These are phyloP conservation scores for Gossypium davidsonii DNA, from an alignment of 441 rosid species.

Conservation along the genomic window DNA sequence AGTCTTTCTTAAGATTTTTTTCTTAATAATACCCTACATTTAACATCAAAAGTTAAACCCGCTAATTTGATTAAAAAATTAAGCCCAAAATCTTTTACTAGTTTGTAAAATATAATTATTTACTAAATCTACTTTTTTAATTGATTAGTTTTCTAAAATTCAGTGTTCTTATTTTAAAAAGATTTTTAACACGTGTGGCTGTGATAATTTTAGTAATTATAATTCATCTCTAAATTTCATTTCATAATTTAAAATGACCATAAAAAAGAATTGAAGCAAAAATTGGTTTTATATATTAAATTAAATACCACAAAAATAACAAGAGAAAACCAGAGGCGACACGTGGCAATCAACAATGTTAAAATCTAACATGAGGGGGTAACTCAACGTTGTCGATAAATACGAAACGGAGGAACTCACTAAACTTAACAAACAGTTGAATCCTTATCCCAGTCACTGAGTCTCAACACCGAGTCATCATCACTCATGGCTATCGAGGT, in stretches of 20 bases:
- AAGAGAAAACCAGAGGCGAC: constrained; percentile 17
- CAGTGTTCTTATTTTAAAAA: too few relatives aligned
- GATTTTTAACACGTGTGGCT: neutral
- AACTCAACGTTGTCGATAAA: neutral
- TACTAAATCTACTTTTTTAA: too few relatives aligned
- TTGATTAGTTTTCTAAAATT: too few relatives aligned
- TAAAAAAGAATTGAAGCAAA: too few relatives aligned
- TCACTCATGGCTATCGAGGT: constrained; percentile 64
- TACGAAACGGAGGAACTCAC: neutral
- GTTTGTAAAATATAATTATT: too few relatives aligned
- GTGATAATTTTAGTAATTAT: neutral
- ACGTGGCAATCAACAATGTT: constrained; percentile 27
- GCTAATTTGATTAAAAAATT: too few relatives aligned
- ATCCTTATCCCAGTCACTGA: neutral
- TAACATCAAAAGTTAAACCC: too few relatives aligned
- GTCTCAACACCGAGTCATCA: neutral
- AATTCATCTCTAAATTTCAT: neutral
- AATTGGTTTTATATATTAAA: too few relatives aligned
- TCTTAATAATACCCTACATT: too few relatives aligned
- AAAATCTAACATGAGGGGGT: neutral
- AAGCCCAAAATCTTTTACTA: too few relatives aligned
- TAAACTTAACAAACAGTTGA: neutral
- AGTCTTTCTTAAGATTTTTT: too few relatives aligned
- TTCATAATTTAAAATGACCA: neutral
- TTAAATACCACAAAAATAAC: too few relatives aligned